These are phyloP conservation scores for Phoma sp. DNA, from an alignment of 2,329 filamentous ascomycete species.

Conservation along the genomic window DNA sequence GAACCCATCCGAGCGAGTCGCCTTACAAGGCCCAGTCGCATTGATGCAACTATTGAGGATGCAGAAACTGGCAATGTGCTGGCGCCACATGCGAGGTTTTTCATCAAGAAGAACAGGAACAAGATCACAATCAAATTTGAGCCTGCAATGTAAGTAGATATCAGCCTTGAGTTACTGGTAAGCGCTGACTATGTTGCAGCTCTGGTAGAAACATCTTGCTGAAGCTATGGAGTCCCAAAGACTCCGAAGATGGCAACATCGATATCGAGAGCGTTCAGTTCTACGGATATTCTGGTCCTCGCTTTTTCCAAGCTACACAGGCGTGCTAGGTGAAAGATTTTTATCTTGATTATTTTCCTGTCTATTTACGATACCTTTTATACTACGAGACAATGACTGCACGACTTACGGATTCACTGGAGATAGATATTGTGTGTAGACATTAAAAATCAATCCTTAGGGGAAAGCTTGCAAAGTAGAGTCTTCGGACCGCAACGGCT, in stretches of 20 bases:
- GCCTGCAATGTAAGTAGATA: conserved; percentile 67
- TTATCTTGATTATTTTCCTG: background rate
- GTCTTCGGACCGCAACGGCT: background rate
- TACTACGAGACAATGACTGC: background rate
- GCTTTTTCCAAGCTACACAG: conserved; percentile 78
- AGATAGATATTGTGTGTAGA: background rate
- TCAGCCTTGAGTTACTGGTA: accelerated
- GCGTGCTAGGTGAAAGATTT: conserved; percentile 22
- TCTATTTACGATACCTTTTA: background rate
- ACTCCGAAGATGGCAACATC: conserved; percentile 71
- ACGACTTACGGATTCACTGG: background rate
- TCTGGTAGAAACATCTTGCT: conserved; percentile 83
- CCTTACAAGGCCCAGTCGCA: conserved; percentile 43
- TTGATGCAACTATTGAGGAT: conserved; percentile 30
- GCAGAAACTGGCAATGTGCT: conserved; percentile 54
- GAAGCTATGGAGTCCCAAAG: conserved; percentile 85
- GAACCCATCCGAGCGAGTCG: conserved; percentile 41
- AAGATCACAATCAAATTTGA: conserved; percentile 88
- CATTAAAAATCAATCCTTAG: background rate
- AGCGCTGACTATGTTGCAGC: conserved; percentile 37
- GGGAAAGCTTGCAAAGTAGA: background rate
- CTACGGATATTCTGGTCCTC: conserved; percentile 82
- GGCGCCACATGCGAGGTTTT: conserved; percentile 79
- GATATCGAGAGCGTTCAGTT: conserved; percentile 87
- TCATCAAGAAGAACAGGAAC: conserved; percentile 80